These are phyloP conservation scores for Trichoderma endophyticum DNA, from an alignment of 2,329 filamentous ascomycete genomes.

Conservation along the genomic window DNA sequence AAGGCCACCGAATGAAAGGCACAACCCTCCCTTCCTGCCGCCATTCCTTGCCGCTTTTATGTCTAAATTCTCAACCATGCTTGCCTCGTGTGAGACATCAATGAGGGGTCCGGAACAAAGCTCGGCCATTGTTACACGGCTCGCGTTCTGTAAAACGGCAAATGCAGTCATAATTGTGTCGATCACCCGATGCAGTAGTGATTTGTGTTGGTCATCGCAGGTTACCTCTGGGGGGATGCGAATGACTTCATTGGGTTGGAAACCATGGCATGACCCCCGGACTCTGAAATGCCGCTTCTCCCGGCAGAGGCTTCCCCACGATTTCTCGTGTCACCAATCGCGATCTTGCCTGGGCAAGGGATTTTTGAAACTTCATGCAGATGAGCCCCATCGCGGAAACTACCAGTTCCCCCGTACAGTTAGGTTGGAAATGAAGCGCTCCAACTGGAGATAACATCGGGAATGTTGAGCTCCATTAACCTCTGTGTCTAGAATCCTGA, in stretches of 20 bases:
- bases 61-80: not conserved
- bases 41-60: slow-evolving; percentile 9
- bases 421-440: not conserved
- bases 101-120: slow-evolving; percentile 15
- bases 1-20: not conserved
- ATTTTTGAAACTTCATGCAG: not conserved
- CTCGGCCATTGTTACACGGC: slow-evolving; percentile 11
- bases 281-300: not conserved
- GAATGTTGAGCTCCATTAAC: not conserved
- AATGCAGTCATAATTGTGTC: slow-evolving; percentile 2
- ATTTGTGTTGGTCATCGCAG: not conserved
- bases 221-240: not conserved
- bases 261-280: not conserved
- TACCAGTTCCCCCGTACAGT: not conserved
- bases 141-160: not conserved
- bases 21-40: not conserved
- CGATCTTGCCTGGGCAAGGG: not conserved
- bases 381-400: not conserved
- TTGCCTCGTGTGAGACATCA: slow-evolving; percentile 1
- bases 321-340: slow-evolving; percentile 7
- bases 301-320: slow-evolving; percentile 1
- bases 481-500: not conserved
- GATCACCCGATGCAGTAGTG: not conserved
- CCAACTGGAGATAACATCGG: not conserved
- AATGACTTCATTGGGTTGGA: slow-evolving; percentile 5